A percentile compares a stretch with the other conserved stretches of the same genome.
Conservation (phyloP, 495 filamentous ascomycete genomes). For the Penicillium pulvis region DNA sequence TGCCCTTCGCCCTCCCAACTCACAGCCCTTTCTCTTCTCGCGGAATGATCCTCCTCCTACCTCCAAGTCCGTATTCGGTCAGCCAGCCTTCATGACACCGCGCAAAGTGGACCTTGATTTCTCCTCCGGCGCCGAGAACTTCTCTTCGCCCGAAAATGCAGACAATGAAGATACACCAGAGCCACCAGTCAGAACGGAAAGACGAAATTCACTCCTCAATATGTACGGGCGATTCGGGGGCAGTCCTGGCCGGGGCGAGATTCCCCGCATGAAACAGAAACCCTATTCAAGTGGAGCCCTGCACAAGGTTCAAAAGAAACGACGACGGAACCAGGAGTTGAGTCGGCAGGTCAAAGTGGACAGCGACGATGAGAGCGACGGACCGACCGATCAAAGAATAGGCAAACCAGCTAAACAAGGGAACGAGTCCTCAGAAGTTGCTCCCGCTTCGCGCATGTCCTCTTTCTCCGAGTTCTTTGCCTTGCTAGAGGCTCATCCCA, state of each 20-base stretch:
- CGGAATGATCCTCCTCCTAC: slow-evolving; percentile 24
- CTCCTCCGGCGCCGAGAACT: slow-evolving; percentile 77
- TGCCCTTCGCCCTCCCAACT: slow-evolving; percentile 50
- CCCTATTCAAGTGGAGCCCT: slow-evolving; percentile 56
- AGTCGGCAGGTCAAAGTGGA: slow-evolving; percentile 48
- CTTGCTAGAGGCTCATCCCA: slow-evolving; percentile 75
- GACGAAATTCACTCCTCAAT: slow-evolving; percentile 47
- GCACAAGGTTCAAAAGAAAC: slow-evolving; percentile 55
- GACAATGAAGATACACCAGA: slow-evolving; percentile 75
- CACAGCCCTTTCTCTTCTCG: slow-evolving; percentile 49
- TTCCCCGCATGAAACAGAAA: slow-evolving; percentile 52
- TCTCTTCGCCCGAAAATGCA: slow-evolving; percentile 71
- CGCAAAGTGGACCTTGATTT: slow-evolving; percentile 71
- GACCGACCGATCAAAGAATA: slow-evolving; percentile 40
- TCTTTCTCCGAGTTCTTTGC: slow-evolving; percentile 62
- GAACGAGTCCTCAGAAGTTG: slow-evolving; percentile 6
- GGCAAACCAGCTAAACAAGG: slow-evolving; percentile 22
- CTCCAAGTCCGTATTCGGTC: slow-evolving; percentile 55
- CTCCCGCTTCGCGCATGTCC: slow-evolving; percentile 24
- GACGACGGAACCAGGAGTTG: slow-evolving; percentile 48
- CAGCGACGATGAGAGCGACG: slow-evolving; percentile 62
- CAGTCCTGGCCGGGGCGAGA: slow-evolving; percentile 60
- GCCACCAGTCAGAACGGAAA: slow-evolving; percentile 43
- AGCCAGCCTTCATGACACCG: slow-evolving; percentile 76
- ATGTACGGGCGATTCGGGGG: slow-evolving; percentile 49